A percentile compares a stretch with the other conserved stretches of the same genome.
phyloP scores from a whole-genome alignment of 192 early-diverging fungal genomes.

The Coemansia sp. region DNA sequence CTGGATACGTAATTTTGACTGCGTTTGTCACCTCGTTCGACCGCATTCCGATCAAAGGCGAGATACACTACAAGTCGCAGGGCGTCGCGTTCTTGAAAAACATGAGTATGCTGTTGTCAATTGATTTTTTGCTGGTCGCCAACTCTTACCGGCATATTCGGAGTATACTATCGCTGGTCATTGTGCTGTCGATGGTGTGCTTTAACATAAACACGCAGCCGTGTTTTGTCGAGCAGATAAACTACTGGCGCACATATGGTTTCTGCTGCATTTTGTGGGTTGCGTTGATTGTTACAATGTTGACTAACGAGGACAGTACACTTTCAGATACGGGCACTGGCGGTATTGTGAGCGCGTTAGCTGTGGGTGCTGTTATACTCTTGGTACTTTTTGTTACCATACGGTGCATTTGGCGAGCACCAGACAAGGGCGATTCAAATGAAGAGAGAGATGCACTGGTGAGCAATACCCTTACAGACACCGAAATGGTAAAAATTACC shows the following conservation, averaged over 20 bases:
- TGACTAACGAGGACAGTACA: constrained; percentile 55
- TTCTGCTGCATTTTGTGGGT: constrained; percentile 71
- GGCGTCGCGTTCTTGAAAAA: constrained; percentile 74
- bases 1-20: constrained; percentile 64
- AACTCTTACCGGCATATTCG: constrained; percentile 58
- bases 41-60: constrained; percentile 62
- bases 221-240: constrained; percentile 73
- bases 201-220: constrained; percentile 70
- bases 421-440: neutral
- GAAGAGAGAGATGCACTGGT: constrained; percentile 13
- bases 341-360: constrained; percentile 48
- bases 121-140: constrained; percentile 65
- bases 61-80: constrained; percentile 71
- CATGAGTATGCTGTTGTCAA: constrained; percentile 65
- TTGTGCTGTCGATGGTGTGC: constrained; percentile 67
- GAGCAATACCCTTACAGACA: neutral
- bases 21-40: constrained; percentile 72
- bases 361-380: constrained; percentile 58
- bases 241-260: constrained; percentile 65
- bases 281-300: constrained; percentile 61
- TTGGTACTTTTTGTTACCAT: constrained; percentile 57
- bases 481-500: neutral
- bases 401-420: constrained; percentile 6
- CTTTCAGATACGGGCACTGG: constrained; percentile 37
- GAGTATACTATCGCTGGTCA: constrained; percentile 65